Conservation (phyloP, 805 yeast genomes). For the Starmerella scarabaei region DNA sequence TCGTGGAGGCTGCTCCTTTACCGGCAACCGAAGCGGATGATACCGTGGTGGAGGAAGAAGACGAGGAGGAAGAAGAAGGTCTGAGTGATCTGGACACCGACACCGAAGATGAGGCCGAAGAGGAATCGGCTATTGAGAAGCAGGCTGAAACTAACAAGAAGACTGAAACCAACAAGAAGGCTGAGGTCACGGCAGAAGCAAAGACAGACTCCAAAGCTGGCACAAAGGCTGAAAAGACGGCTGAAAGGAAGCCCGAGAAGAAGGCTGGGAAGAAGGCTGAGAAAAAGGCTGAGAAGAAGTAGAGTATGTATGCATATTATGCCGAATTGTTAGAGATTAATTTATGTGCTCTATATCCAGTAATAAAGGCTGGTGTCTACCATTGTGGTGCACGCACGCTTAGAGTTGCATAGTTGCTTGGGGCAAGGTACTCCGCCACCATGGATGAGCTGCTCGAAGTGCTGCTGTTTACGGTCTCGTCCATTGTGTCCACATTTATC, state of each 20-base stretch:
- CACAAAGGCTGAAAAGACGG: neutral
- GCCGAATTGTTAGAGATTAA: no score
- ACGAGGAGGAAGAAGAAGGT: slow-evolving; percentile 28
- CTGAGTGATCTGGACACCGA: slow-evolving; percentile 48
- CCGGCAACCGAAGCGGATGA: slow-evolving; percentile 27
- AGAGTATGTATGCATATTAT: neutral
- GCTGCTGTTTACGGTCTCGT: slow-evolving; percentile 10
- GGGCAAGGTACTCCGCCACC: neutral
- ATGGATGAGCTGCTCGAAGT: slow-evolving; percentile 8
- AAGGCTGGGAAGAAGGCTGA: neutral
- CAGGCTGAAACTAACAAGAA: no score
- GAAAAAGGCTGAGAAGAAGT: neutral
- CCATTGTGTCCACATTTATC: slow-evolving; percentile 8
- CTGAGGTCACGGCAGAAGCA: neutral
- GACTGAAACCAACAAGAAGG: neutral
- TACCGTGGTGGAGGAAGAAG: slow-evolving; percentile 32
- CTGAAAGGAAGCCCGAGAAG: neutral
- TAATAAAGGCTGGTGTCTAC: no score
- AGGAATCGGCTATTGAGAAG: slow-evolving; percentile 28
- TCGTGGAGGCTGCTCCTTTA: slow-evolving; percentile 33
- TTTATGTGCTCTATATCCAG: neutral
- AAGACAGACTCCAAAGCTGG: neutral
- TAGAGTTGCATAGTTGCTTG: no score
- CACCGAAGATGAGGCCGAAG: slow-evolving; percentile 40
- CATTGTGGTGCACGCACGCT: no score